Conservation (phyloP, 257 asterid species). For the Solanum commersonii region DNA sequence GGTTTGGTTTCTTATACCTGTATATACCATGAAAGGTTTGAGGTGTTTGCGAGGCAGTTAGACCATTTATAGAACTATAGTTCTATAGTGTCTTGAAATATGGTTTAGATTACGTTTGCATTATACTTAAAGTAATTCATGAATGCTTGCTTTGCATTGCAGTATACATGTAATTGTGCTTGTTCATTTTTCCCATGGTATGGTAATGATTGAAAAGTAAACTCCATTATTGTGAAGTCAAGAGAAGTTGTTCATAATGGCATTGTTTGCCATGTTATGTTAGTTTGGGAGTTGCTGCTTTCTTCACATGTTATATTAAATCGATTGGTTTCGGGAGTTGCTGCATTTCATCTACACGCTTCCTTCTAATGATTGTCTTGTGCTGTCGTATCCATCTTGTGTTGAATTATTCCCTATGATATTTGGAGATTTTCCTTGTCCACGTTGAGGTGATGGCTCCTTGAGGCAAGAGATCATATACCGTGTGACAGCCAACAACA, state of each 20-base stretch:
- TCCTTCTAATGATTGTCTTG: not conserved
- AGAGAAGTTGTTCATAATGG: not conserved
- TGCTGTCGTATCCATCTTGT: not conserved
- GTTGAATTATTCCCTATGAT: not conserved
- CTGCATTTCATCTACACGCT: not conserved
- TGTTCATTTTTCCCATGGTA: not conserved
- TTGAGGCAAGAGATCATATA: not conserved
- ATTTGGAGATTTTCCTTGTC: not conserved
- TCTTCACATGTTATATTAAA: not conserved
- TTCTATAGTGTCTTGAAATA: slow-evolving; percentile 7
- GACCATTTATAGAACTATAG: slow-evolving; percentile 22
- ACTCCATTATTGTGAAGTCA: not conserved
- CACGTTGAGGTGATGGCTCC: not conserved
- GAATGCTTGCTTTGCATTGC: not conserved
- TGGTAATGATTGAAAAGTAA: not conserved
- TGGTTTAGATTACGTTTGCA: not conserved
- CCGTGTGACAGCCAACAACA: not conserved
- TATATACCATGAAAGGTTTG: slow-evolving; percentile 52
- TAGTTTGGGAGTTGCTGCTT: not conserved
- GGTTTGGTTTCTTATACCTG: slow-evolving; percentile 34
- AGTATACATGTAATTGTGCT: not conserved
- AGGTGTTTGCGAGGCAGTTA: slow-evolving; percentile 30
- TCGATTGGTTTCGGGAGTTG: not conserved
- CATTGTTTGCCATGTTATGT: not conserved
- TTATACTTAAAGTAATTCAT: not conserved